Base-by-base conservation (phyloP, 2,329 filamentous ascomycete species). In the Diaporthe aspalathi region DNA sequence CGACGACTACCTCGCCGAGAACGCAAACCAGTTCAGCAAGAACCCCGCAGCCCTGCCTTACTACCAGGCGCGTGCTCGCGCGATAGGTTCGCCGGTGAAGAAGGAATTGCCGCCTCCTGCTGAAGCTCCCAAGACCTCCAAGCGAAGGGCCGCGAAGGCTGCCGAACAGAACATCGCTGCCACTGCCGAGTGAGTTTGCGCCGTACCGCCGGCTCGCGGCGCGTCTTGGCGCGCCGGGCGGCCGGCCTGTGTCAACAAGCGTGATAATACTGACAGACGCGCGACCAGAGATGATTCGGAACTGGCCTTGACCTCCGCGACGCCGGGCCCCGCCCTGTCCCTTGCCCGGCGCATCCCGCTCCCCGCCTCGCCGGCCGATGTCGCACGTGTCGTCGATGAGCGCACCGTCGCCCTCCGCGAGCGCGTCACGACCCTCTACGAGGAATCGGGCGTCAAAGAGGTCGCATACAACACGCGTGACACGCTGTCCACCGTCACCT, bases 331-430 rank as follows among this genome's bases (percentile, higher is more conserved):
- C 76, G 85, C 85, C 54, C 80, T 90, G 66, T 84, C 86, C 16
- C 84, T 88, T 65, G 86, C 89, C 72, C 80, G 84, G 71, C 90
- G 89, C 77, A 88, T 94, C 66, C 89, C 91, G n/a, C 85, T 97
- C 66, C 94, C 94, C 27, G 90, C 94, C 11, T 94, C 94, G 2
- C 94, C 94, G 7, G 91, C 93, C 50, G 90, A 92, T 73, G 91
- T 97, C 45, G 93, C 92, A 49, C 86, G 92, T 75, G 90, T 89
- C 74, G 90, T 97, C 79, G 94, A 96, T 82, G 90, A 88, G 77
- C 90, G 89, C 73, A 90, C 91, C 11, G 80, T 90, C 54, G 88
- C 88, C 20, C 82, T 96, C 72, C 91, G 92, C 79, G 86, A 88
- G 68, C 89, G 91, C 79, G 89, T 92, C 74, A 83, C 85, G 49